phyloP scores from a whole-genome alignment of 2,329 filamentous ascomycete species.

The Pseudogymnoascus sp. region DNA sequence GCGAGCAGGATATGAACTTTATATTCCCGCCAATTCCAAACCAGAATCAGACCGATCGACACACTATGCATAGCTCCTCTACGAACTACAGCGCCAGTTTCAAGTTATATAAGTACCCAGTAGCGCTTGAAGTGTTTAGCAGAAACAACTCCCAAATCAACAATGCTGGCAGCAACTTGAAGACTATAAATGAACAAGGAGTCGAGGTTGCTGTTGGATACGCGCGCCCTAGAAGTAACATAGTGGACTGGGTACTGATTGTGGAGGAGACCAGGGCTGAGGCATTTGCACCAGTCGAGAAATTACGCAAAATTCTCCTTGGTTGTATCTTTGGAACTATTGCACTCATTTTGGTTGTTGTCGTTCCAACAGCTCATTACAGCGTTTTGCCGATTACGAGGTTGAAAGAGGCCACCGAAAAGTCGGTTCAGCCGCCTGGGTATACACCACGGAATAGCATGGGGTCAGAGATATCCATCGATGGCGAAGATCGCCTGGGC shows the following conservation, averaged over 20 bases:
- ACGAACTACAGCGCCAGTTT: slow-evolving; percentile 34
- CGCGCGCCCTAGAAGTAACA: slow-evolving; percentile 57
- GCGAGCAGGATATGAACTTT: slow-evolving; percentile 46
- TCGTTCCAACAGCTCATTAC: slow-evolving; percentile 74
- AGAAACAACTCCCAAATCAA: slow-evolving; percentile 44
- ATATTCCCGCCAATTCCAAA: slow-evolving; percentile 49
- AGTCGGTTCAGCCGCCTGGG: slow-evolving; percentile 47
- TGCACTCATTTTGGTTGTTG: slow-evolving; percentile 63
- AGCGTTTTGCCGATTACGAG: slow-evolving; percentile 74
- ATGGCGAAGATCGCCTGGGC: slow-evolving; percentile 20
- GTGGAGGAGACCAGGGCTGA: slow-evolving; percentile 71
- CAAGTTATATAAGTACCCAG: slow-evolving; percentile 57
- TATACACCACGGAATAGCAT: slow-evolving; percentile 28
- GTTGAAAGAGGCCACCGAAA: slow-evolving; percentile 67
- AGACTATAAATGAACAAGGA: slow-evolving; percentile 66
- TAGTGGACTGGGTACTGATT: slow-evolving; percentile 78
- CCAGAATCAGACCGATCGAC: slow-evolving; percentile 40
- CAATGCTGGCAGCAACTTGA: slow-evolving; percentile 62
- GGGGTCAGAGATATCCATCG: slow-evolving; percentile 22
- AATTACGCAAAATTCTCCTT: slow-evolving; percentile 71
- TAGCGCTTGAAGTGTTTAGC: slow-evolving; percentile 55
- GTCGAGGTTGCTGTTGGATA: slow-evolving; percentile 71
- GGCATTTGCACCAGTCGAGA: slow-evolving; percentile 68
- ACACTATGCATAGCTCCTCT: slow-evolving; percentile 38
- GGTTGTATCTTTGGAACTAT: slow-evolving; percentile 80